Base-by-base conservation (phyloP, 2,329 filamentous ascomycete species). In the Pseudocercospora cruenta region DNA sequence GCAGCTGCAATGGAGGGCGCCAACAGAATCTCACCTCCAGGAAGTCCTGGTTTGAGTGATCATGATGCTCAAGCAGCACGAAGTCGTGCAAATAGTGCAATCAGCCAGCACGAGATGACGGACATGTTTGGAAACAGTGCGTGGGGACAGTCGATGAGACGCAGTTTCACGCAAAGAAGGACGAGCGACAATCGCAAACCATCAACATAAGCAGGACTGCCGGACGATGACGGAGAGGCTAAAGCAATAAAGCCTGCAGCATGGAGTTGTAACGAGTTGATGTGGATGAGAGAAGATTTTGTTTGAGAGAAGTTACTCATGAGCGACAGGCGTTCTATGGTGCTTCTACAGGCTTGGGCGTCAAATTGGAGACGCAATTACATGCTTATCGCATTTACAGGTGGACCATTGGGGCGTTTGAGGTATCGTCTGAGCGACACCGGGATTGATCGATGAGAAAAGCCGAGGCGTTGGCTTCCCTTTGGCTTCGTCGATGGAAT, bases 91-190 rank as follows among this genome's bases (percentile, higher is more conserved):
- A 87, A 86, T 62, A 93, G 90, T 78, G 84, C 85, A 4, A 89
- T 94, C 64, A 92, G 88, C 74, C 89, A 90, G 58, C 87, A 89
- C 57, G 90, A 93, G 73, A 91, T 96, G 71, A 87, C 94, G 78
- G 89, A 93, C 71, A 91, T 95, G 76, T 85, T 98, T 62, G 92
- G 95, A 74, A 91, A 94, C 74, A 95, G 92, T 19, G 90, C 91
- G 16, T 98, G 94, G 94, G 92, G 94, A 60, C 92, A 96, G 80
- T 96, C 92, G 82, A 93, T 97, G 70, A 86, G 93, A 69, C 86
- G 93, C 68, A 96, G 93, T 80, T 93, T 95, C 72, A 97, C 93
- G 61, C 86, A 83, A 74, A 84, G 83, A 73, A 82, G 86, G 58
- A 45, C 62, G 69, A 78, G 81, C 45, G 74, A 75, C 28, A 53